Evolutionary conservation across 305 asterid genomes (phyloP).

Genomic region (Solanum hybrid): DNA sequence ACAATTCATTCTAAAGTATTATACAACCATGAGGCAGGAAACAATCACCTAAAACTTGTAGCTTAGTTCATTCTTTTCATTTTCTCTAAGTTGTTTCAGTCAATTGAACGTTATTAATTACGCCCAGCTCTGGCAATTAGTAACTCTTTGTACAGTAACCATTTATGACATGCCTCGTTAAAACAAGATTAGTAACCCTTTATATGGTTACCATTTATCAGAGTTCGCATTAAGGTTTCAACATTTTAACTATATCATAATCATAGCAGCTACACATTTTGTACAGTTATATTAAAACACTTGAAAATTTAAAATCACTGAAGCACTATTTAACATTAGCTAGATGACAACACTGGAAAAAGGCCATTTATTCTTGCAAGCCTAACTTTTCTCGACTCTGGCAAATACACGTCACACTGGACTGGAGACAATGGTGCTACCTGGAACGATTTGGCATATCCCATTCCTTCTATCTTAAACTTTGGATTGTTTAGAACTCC

Average conservation of each 20-base stretch:
- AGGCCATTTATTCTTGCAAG: slow-evolving; percentile 77
- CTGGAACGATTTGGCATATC: slow-evolving; percentile 67
- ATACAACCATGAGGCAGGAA: not conserved
- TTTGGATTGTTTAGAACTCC: slow-evolving; percentile 84
- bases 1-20: not conserved
- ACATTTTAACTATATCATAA: not conserved
- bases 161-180: not conserved
- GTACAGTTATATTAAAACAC: not conserved
- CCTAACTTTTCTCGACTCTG: slow-evolving; percentile 76
- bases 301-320: not conserved
- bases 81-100: not conserved
- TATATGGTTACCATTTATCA: not conserved
- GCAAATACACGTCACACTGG: slow-evolving; percentile 80
- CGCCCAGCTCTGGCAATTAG: not conserved
- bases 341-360: slow-evolving; percentile 24
- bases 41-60: not conserved
- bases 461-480: slow-evolving; percentile 59
- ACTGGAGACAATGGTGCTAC: slow-evolving; percentile 86
- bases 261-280: not conserved
- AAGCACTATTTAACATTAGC: not conserved
- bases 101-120: not conserved
- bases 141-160: not conserved
- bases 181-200: not conserved
- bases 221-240: not conserved
- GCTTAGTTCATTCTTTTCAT: not conserved